Conservation (phyloP, 1,139 yeast species). For the Suhomyces bolitotheri region DNA sequence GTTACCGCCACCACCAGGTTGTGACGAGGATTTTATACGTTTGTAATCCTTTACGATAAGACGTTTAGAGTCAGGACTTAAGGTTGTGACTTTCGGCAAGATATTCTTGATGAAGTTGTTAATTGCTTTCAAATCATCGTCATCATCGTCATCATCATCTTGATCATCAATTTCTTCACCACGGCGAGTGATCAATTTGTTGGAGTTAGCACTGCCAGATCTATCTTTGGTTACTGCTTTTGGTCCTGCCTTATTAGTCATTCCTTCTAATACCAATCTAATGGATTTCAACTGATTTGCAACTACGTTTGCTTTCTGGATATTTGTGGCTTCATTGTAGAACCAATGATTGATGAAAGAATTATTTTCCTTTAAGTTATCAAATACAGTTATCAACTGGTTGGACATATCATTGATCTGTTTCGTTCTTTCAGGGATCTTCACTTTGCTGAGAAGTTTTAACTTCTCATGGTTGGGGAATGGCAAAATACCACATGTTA, state of each 20-base stretch:
- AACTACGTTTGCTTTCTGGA: constrained; percentile 59
- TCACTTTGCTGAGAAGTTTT: constrained; percentile 37
- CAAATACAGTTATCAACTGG: constrained; percentile 38
- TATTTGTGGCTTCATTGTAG: constrained; percentile 48
- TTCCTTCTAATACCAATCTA: constrained; percentile 54
- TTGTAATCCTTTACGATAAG: constrained; percentile 64
- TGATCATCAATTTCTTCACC: constrained; percentile 20
- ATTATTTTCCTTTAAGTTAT: constrained; percentile 34
- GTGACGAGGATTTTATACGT: constrained; percentile 54
- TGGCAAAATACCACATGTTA: constrained; percentile 61
- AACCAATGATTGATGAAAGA: constrained; percentile 47
- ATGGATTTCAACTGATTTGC: constrained; percentile 62
- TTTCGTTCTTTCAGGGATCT: constrained; percentile 34
- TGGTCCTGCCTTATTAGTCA: constrained; percentile 32
- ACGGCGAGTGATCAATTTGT: constrained; percentile 6
- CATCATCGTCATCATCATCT: constrained; percentile 40
- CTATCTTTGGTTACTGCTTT: constrained; percentile 7
- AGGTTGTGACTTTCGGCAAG: constrained; percentile 40
- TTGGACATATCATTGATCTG: constrained; percentile 34
- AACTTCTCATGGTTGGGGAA: constrained; percentile 52
- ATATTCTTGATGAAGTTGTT: constrained; percentile 48
- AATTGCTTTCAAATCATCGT: constrained; percentile 47
- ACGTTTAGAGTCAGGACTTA: constrained; percentile 53
- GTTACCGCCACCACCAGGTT: constrained; percentile 52
- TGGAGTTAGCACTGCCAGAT: constrained; percentile 7